Percentiles rank a stretch among this genome's conserved stretches.
Conservation (phyloP, 1,139 yeast species). For the Arxiozyma heterogenica region DNA sequence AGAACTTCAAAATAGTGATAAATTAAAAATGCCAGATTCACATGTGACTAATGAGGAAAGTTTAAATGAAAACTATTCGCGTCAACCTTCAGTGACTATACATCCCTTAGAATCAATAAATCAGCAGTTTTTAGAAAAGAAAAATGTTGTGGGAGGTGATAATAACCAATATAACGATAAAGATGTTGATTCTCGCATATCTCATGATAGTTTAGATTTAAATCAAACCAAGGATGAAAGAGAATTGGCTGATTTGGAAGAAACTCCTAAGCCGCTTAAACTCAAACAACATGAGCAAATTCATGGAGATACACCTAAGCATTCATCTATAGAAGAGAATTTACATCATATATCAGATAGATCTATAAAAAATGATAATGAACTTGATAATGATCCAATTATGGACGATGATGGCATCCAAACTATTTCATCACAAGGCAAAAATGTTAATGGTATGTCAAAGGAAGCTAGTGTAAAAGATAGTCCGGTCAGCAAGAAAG, state of each 20-base stretch:
- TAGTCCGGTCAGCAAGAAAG: neutral
- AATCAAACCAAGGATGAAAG: neutral
- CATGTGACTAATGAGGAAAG: neutral
- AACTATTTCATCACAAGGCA: slow-evolving; percentile 8
- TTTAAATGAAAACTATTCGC: neutral
- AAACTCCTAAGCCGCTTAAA: neutral
- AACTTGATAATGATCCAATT: neutral
- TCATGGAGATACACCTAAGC: neutral
- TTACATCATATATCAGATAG: neutral
- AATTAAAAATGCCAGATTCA: neutral
- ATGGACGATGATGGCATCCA: slow-evolving; percentile 10
- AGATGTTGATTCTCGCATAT: neutral
- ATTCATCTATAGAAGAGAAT: neutral
- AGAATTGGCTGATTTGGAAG: neutral
- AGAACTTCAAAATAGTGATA: neutral
- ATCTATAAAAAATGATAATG: neutral
- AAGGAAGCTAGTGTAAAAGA: neutral
- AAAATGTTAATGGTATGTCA: neutral
- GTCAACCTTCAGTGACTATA: neutral
- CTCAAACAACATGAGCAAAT: neutral
- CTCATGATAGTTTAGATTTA: neutral
- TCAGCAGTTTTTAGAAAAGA: neutral
- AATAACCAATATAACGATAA: neutral
- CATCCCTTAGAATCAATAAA: neutral
- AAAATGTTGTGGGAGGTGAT: neutral